Evolutionary conservation across 176 grass and related monocot species (phyloP).

Genomic region (Saccharum officinarum): DNA sequence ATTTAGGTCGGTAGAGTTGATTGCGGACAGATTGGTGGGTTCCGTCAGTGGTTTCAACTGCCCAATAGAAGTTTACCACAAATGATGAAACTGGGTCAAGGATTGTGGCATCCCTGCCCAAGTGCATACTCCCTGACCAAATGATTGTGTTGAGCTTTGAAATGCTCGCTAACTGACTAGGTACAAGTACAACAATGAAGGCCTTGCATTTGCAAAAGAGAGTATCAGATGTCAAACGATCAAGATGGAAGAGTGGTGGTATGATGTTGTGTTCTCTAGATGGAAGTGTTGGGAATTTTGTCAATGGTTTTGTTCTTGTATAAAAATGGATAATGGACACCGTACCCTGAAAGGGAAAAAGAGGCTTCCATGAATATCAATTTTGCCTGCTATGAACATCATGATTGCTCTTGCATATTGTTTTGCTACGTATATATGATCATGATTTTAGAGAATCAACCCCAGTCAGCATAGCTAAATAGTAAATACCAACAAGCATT

Average conservation of each 20-base stretch:
- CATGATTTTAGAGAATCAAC: not conserved
- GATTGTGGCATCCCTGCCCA: not conserved
- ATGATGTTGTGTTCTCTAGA: not conserved
- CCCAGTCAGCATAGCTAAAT: not conserved
- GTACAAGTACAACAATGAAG: not conserved
- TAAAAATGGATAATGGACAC: not conserved
- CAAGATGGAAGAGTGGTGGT: not conserved
- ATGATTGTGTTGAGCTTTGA: slow-evolving; percentile 1
- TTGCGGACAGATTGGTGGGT: slow-evolving; percentile 63
- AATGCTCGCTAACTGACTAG: not conserved
- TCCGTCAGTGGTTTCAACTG: slow-evolving; percentile 76
- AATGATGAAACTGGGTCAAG: slow-evolving; percentile 51
- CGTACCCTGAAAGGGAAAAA: not conserved
- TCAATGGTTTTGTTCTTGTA: not conserved
- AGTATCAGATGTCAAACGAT: not conserved
- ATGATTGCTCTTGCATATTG: not conserved
- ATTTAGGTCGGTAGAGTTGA: slow-evolving; percentile 78
- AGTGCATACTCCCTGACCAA: not conserved
- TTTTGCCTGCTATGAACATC: not conserved
- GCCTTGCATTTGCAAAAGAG: not conserved
- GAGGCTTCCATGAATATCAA: not conserved
- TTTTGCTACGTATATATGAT: not conserved
- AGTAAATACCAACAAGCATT: too few relatives aligned
- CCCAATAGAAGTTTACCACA: slow-evolving; percentile 68
- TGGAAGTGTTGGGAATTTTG: not conserved